Evolutionary conservation across 179 eudicot genomes (phyloP).

Genomic region (Amaranthus tricolor): DNA sequence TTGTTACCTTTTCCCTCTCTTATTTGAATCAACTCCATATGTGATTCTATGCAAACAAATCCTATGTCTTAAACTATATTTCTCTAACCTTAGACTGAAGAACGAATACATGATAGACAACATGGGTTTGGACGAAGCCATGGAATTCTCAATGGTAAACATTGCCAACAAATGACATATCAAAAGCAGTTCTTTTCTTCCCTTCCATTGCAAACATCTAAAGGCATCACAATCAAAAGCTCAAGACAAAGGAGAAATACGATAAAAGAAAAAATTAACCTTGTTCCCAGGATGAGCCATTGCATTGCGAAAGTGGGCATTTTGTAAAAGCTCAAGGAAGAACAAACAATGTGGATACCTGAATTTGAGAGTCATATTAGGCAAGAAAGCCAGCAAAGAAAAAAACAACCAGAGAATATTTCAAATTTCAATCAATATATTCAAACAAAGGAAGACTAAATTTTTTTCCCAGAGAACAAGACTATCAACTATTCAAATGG

Average conservation of each 20-base stretch:
- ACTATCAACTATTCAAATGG: not conserved
- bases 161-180: not conserved
- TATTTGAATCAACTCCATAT: too few species aligned
- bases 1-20: too few species aligned
- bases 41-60: too few species aligned
- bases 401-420: not conserved
- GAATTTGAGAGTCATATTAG: slow-evolving; percentile 12
- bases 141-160: not conserved
- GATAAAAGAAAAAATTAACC: slow-evolving; percentile 37
- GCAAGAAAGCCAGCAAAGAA: slow-evolving; percentile 1
- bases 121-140: not conserved
- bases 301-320: slow-evolving; percentile 72
- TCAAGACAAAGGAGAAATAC: slow-evolving; percentile 13
- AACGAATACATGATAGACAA: not conserved
- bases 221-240: not conserved
- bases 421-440: too few species aligned
- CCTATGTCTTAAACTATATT: not conserved
- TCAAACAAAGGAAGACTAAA: not conserved
- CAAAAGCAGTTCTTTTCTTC: not conserved
- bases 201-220: not conserved
- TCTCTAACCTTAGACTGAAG: not conserved
- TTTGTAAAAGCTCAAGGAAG: slow-evolving; percentile 90
- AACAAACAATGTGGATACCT: slow-evolving; percentile 95
- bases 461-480: not conserved
- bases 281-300: slow-evolving; percentile 97